Evolutionary conservation across 2,329 filamentous ascomycete genomes (phyloP), one percentile per base, ranked within the genome.

Genomic region (Hypoxylon sp.): DNA sequence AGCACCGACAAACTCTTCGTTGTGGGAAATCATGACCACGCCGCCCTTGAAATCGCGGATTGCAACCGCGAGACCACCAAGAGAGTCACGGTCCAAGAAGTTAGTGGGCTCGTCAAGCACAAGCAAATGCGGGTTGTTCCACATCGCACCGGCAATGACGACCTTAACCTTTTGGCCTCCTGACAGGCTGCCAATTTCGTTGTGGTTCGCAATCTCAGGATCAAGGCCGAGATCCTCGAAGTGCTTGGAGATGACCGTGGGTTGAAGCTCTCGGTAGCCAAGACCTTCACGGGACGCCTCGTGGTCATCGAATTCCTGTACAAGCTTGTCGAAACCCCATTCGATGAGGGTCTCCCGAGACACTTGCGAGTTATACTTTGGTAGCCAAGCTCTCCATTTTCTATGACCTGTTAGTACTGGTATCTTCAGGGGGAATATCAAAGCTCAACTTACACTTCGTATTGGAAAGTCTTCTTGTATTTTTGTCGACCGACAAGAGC

Each of bases 81-180:
- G 90, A 14, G 94, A 97, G 82, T 99, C 96, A 74, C 96, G 94
- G 78, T 99, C 96, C 84, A 99, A 89, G 87, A 97, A 99, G 84
- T 99, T 99, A 78, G 96, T 98, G 63, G 96, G 96, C 82, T 99
- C 95, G 86, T 99, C 96, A 23, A 99, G 90, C 51, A 99, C 96
- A 67, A 99, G 88, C 75, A 99, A 83, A 83, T 99, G 96, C 0
- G 96, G 96, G 84, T 98, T 98, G 84, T 98, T 97, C 94, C 94
- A 97, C 93, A 97, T 96, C 74, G 94, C 93, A 75, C 93, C 93
- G 2, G 93, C 96, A 73, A 99, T 89, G 69, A 99, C 96, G 50
- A 99, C 96, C 87, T 99, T 99, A 83, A 99, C 96, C 82, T 98
- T 98, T 79, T 99, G 96, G 12, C 96, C 96, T 81, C 96, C 96